These are phyloP conservation scores for Mrakia blollopis DNA, from an alignment of 768 basidiomycete species.

Conservation along the genomic window DNA sequence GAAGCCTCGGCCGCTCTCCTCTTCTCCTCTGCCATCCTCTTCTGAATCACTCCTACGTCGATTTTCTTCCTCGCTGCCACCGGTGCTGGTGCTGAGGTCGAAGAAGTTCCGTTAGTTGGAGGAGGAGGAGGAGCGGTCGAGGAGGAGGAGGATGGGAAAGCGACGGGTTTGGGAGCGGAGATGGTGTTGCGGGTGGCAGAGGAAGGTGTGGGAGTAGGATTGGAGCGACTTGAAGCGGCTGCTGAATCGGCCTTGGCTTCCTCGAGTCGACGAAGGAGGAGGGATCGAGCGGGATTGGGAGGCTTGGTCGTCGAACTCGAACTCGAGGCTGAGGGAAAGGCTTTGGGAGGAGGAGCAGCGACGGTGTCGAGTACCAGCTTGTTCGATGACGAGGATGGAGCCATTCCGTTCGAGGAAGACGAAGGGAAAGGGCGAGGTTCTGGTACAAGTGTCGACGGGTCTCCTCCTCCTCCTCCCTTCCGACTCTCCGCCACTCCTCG, in stretches of 20 bases:
- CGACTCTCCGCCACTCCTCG: neutral
- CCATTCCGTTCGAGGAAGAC: neutral
- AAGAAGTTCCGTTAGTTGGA: no score
- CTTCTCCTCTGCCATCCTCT: constrained; percentile 25
- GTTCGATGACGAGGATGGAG: no score
- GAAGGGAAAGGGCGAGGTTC: no score
- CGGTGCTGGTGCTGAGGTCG: neutral
- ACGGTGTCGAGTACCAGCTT: no score
- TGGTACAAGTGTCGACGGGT: no score
- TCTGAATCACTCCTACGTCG: constrained; percentile 21
- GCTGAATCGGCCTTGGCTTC: constrained; percentile 27
- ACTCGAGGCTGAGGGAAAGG: neutral
- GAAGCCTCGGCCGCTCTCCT: neutral
- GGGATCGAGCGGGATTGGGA: neutral
- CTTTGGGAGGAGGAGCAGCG: neutral
- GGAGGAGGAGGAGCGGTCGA: neutral
- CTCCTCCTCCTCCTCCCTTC: neutral
- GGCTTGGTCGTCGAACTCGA: neutral
- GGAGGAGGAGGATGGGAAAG: neutral
- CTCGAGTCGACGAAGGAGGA: constrained; percentile 25
- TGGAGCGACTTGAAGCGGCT: neutral
- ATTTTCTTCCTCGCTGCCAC: constrained; percentile 8
- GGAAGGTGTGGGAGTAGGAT: neutral
- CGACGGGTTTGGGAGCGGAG: neutral
- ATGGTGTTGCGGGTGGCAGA: neutral